Conservation (phyloP, 306 rosid genomes). For the Luffa aegyptiaca region DNA sequence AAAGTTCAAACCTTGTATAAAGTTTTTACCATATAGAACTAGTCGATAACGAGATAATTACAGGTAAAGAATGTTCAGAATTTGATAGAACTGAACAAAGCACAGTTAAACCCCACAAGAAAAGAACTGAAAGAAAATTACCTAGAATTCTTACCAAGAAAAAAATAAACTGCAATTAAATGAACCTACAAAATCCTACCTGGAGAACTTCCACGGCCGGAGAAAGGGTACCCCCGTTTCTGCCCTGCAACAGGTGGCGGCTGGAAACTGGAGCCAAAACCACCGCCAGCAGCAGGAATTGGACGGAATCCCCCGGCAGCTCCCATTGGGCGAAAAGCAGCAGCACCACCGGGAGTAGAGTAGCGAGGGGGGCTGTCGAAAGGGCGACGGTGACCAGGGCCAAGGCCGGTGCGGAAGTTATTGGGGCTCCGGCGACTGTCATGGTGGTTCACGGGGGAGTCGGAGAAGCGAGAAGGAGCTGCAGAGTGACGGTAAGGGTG, state of each 20-base stretch:
- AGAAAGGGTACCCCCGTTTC: constrained; percentile 65
- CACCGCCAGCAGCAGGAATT: constrained; percentile 22
- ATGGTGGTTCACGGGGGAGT: constrained; percentile 39
- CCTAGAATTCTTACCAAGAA: neutral
- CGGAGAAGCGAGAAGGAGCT: constrained; percentile 59
- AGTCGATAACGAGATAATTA: neutral
- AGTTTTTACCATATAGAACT: neutral
- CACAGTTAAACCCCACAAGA: neutral
- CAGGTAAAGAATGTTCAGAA: neutral
- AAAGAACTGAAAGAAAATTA: neutral
- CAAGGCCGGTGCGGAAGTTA: constrained; percentile 25
- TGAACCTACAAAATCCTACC: constrained; percentile 25
- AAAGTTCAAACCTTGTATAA: neutral
- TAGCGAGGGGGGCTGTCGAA: constrained; percentile 57
- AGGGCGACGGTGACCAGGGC: constrained; percentile 20
- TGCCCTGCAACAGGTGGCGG: constrained; percentile 51
- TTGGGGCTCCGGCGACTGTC: constrained; percentile 39
- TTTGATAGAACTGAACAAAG: neutral
- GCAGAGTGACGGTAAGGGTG: constrained; percentile 38
- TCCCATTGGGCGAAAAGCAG: constrained; percentile 34
- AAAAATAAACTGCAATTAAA: neutral
- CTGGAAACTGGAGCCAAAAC: constrained; percentile 31
- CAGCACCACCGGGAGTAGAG: constrained; percentile 33
- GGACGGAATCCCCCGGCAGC: constrained; percentile 27
- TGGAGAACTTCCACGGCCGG: constrained; percentile 54